phyloP scores from a whole-genome alignment of 1,284 basidiomycete genomes.

The Grifola frondosa region DNA sequence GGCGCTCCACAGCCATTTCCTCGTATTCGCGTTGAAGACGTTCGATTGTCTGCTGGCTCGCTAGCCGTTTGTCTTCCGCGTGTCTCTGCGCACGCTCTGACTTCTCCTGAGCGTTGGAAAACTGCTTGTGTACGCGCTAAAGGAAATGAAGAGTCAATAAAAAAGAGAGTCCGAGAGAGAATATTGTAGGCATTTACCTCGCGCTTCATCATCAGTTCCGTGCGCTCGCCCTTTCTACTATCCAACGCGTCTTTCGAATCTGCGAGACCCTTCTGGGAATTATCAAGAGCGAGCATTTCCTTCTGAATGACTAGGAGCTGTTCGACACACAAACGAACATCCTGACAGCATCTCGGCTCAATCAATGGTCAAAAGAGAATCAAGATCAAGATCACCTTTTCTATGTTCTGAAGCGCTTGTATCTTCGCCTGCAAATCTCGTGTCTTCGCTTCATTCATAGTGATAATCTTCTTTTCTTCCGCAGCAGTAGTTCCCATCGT shows the following conservation, averaged over 20 bases:
- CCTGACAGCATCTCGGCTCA: constrained; percentile 39
- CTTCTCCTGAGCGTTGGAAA: constrained; percentile 75
- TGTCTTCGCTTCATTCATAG: constrained; percentile 65
- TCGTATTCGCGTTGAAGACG: constrained; percentile 75
- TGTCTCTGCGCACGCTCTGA: constrained; percentile 72
- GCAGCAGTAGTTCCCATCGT: constrained; percentile 63
- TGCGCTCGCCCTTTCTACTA: constrained; percentile 68
- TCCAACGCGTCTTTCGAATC: constrained; percentile 67
- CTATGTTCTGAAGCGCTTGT: constrained; percentile 66
- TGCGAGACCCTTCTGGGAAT: constrained; percentile 59
- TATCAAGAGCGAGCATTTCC: constrained; percentile 62
- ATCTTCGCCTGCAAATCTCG: constrained; percentile 77
- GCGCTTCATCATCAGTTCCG: constrained; percentile 61
- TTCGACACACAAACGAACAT: constrained; percentile 65
- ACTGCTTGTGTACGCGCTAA: constrained; percentile 74
- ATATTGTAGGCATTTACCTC: constrained; percentile 53
- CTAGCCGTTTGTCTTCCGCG: constrained; percentile 69
- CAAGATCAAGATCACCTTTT: constrained; percentile 53
- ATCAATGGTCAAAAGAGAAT: neutral
- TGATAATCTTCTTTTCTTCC: constrained; percentile 62
- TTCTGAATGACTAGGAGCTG: constrained; percentile 72
- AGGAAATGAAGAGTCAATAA: neutral
- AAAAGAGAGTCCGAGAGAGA: constrained; percentile 2
- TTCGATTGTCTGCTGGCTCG: constrained; percentile 68
- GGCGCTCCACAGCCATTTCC: constrained; percentile 68